Percentiles rank a stretch among this genome's conserved stretches.
These are phyloP conservation scores for Lagenaria siceraria DNA, from an alignment of 306 rosid species.

Conservation along the genomic window DNA sequence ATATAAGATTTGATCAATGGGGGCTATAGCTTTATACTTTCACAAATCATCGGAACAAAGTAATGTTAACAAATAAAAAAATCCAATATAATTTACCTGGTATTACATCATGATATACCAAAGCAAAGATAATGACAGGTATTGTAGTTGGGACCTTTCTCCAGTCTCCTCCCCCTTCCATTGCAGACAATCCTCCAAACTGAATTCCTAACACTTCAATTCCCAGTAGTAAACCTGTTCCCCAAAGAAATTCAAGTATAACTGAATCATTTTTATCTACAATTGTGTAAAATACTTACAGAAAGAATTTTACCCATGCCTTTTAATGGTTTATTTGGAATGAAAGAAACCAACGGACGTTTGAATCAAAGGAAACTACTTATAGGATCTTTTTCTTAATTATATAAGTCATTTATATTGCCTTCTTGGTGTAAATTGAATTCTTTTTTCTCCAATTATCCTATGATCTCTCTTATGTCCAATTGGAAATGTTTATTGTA, in stretches of 20 bases:
- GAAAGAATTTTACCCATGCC: background rate
- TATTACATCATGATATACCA: slow-evolving; percentile 60
- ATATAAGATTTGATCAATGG: background rate
- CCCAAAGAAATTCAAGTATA: background rate
- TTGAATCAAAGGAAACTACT: too few relatives aligned
- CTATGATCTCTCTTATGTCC: too few relatives aligned
- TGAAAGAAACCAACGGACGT: too few relatives aligned
- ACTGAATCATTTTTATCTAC: background rate
- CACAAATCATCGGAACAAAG: background rate
- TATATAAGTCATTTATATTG: too few relatives aligned
- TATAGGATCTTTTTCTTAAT: too few relatives aligned
- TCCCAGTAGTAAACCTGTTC: slow-evolving; percentile 43
- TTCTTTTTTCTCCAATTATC: too few relatives aligned
- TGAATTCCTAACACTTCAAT: slow-evolving; percentile 41
- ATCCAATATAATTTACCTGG: slow-evolving; percentile 30
- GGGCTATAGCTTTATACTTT: background rate
- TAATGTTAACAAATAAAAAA: background rate
- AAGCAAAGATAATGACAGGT: slow-evolving; percentile 49
- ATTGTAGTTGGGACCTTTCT: slow-evolving; percentile 38
- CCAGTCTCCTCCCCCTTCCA: slow-evolving; percentile 40
- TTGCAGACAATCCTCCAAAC: slow-evolving; percentile 50
- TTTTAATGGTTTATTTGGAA: too few relatives aligned
- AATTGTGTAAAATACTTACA: background rate
- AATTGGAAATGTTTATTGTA: too few relatives aligned
- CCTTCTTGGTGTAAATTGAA: too few relatives aligned